Evolutionary conservation across 768 basidiomycete species (phyloP).

Genomic region (Phylloporus sp.): DNA sequence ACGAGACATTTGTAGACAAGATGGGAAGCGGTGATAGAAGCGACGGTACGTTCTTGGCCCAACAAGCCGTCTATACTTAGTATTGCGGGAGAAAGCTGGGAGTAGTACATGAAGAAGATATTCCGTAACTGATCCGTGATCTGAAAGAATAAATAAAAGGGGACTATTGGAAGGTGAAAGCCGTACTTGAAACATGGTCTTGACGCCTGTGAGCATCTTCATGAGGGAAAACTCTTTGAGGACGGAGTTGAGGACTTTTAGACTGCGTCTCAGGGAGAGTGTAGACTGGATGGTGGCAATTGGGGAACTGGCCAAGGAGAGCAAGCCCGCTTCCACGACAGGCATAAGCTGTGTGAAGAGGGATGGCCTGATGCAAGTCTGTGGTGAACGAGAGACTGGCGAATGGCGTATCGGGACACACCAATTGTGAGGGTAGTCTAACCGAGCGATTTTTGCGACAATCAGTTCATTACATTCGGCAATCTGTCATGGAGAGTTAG

Average conservation of each 20-base stretch:
- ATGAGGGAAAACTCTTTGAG: conserved; percentile 65
- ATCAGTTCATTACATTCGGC: conserved; percentile 72
- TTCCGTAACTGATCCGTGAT: conserved; percentile 38
- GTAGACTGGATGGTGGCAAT: conserved; percentile 40
- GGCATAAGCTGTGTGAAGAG: conserved; percentile 40
- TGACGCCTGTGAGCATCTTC: conserved; percentile 66
- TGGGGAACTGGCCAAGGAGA: conserved; percentile 42
- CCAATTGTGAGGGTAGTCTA: conserved; percentile 75
- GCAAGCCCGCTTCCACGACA: conserved; percentile 50
- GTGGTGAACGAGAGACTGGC: not conserved
- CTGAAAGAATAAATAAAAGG: conserved; percentile 9
- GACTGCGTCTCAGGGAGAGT: conserved; percentile 52
- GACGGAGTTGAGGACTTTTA: conserved; percentile 60
- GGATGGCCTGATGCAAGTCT: conserved; percentile 16
- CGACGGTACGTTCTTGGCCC: conserved; percentile 33
- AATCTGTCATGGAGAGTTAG: conserved; percentile 39
- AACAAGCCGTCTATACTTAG: conserved; percentile 33
- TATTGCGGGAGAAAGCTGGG: conserved; percentile 38
- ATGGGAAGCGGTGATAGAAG: conserved; percentile 56
- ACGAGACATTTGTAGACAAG: conserved; percentile 70
- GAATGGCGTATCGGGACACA: conserved; percentile 26
- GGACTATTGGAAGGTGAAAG: not conserved
- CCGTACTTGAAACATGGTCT: conserved; percentile 58
- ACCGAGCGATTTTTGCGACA: conserved; percentile 69
- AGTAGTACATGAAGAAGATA: conserved; percentile 59